Conservation (phyloP, 2,329 filamentous ascomycete species). For the Monosporascus sp. region DNA sequence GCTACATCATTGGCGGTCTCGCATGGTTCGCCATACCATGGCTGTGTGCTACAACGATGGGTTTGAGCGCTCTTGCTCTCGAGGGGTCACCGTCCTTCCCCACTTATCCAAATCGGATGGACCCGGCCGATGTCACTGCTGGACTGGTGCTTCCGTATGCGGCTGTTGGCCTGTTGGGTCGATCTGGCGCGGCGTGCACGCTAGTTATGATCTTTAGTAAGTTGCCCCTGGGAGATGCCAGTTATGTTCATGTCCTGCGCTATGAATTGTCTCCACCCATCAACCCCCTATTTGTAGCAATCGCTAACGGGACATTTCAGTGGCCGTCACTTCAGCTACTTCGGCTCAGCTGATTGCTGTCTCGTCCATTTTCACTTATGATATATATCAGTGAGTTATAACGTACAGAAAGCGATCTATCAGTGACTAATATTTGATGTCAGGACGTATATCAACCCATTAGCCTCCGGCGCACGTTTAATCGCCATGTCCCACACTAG, state of each 20-base stretch:
- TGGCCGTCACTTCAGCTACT: constrained; percentile 80
- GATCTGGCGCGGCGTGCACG: constrained; percentile 71
- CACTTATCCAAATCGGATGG: constrained; percentile 65
- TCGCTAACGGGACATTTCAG: background rate
- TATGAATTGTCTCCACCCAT: background rate
- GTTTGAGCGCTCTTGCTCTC: constrained; percentile 70
- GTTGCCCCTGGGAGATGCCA: background rate
- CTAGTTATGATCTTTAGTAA: constrained; percentile 69
- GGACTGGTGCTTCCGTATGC: constrained; percentile 83
- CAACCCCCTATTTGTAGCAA: background rate
- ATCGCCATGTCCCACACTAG: constrained; percentile 72
- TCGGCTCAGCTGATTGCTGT: constrained; percentile 80
- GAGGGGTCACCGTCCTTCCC: constrained; percentile 68
- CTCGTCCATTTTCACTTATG: constrained; percentile 80
- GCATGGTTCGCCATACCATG: constrained; percentile 89
- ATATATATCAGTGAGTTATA: constrained; percentile 55
- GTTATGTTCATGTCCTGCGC: background rate
- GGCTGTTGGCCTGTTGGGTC: constrained; percentile 73
- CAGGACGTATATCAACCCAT: constrained; percentile 77
- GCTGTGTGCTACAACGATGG: constrained; percentile 82
- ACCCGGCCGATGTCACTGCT: constrained; percentile 66
- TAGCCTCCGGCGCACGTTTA: constrained; percentile 65
- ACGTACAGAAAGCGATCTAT: background rate
- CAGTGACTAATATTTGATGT: background rate
- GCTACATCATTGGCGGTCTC: constrained; percentile 79